Evolutionary conservation across 164 flowering plant species (phyloP).

Genomic region (Magnolia kwangsiensis): DNA sequence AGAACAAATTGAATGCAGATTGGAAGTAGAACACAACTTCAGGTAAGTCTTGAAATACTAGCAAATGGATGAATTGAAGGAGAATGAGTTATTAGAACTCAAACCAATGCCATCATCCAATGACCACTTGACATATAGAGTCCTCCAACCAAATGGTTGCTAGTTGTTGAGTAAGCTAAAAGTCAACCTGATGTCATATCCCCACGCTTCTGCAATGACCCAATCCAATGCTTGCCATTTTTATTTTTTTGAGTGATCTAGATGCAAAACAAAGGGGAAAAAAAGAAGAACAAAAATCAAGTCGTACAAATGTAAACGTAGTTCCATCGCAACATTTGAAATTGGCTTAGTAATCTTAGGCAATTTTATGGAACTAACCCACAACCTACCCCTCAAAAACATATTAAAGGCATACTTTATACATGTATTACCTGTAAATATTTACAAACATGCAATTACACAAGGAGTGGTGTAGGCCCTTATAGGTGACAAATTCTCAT

Average conservation of each 20-base stretch:
- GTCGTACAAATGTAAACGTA: background rate
- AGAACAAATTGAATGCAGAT: background rate
- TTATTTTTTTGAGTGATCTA: background rate
- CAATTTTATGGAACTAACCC: background rate
- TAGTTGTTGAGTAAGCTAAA: constrained; percentile 85
- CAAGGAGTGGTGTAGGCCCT: no score
- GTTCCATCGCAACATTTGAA: background rate
- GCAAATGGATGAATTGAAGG: constrained; percentile 82
- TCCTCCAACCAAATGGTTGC: constrained; percentile 91
- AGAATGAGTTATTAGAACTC: constrained; percentile 93
- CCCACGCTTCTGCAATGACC: constrained; percentile 81
- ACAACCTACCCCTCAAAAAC: no score
- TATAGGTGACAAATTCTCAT: no score
- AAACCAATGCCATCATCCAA: constrained; percentile 77
- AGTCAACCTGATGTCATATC: constrained; percentile 15
- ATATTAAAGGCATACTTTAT: no score
- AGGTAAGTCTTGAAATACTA: constrained; percentile 72
- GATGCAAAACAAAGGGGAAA: background rate
- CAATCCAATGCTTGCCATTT: constrained; percentile 69
- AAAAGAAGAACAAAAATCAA: background rate
- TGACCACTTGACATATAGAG: constrained; percentile 94
- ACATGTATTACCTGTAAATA: no score
- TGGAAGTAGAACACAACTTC: constrained; percentile 35
- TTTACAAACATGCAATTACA: no score
- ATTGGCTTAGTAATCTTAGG: background rate